A percentile compares a stretch with the other conserved stretches of the same genome.
Conservation (phyloP, 2,329 filamentous ascomycete genomes). For the Colletotrichum sansevieriae region DNA sequence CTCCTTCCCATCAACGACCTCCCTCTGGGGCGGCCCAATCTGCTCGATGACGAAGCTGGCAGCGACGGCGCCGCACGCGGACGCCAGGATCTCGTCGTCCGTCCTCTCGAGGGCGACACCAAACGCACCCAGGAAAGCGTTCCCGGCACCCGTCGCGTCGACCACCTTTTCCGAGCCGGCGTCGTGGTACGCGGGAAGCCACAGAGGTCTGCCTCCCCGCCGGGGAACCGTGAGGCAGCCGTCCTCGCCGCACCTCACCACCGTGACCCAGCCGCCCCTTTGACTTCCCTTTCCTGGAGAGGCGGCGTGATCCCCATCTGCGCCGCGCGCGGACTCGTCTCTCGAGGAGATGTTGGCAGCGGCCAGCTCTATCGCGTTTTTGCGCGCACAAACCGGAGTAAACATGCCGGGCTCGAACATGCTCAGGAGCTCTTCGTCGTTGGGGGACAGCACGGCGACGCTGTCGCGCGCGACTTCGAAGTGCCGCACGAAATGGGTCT, state of each 20-base stretch:
- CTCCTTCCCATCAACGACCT: slow-evolving; percentile 9
- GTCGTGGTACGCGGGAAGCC: slow-evolving; percentile 30
- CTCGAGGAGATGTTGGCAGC: not conserved
- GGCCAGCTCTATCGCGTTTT: not conserved
- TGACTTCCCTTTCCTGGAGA: no score
- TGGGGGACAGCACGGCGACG: not conserved
- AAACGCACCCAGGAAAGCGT: slow-evolving; percentile 32
- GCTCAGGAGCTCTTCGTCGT: slow-evolving; percentile 2
- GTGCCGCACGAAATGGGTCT: not conserved
- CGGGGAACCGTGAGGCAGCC: slow-evolving; percentile 11
- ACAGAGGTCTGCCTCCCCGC: not conserved
- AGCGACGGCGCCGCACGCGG: slow-evolving; percentile 30
- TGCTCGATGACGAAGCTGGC: slow-evolving; percentile 37
- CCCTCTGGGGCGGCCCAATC: slow-evolving; percentile 12
- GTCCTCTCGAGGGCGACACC: not conserved
- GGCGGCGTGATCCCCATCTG: no score
- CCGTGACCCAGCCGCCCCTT: not conserved
- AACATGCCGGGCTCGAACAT: not conserved
- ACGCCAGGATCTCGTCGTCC: slow-evolving; percentile 20
- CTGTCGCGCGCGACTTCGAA: not conserved
- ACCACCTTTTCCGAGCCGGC: not conserved
- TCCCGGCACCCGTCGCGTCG: slow-evolving; percentile 17
- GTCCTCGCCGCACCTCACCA: slow-evolving; percentile 19
- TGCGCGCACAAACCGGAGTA: not conserved
- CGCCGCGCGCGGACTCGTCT: not conserved